A percentile compares a stretch with the other conserved stretches of the same genome.
These are phyloP conservation scores for Chaetomiaceae sp. DNA, from an alignment of 2,329 filamentous ascomycete genomes.

Conservation along the genomic window DNA sequence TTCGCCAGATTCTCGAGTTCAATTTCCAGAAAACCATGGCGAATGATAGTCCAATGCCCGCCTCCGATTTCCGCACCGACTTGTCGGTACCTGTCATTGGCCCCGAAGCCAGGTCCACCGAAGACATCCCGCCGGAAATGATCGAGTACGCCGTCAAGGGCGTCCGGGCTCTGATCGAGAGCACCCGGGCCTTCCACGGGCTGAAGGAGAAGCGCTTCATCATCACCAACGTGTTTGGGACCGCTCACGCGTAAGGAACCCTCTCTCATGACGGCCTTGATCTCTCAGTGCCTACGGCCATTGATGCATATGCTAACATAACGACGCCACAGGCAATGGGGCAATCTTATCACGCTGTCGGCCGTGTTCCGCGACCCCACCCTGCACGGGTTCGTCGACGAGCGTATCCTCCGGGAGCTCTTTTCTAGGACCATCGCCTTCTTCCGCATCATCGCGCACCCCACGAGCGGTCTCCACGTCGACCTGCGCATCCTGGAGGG, in stretches of 20 bases:
- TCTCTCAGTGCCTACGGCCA: background rate
- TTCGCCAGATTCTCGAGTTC: slow-evolving; percentile 50
- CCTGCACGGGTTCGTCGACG: slow-evolving; percentile 53
- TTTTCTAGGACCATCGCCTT: slow-evolving; percentile 72
- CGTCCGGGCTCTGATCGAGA: slow-evolving; percentile 70
- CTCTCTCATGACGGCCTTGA: background rate
- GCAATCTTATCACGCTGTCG: slow-evolving; percentile 85
- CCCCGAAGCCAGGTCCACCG: background rate
- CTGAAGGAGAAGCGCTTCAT: slow-evolving; percentile 62
- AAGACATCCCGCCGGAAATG: slow-evolving; percentile 36
- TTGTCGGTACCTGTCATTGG: slow-evolving; percentile 9
- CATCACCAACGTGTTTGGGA: slow-evolving; percentile 94
- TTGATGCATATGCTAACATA: background rate
- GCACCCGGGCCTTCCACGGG: slow-evolving; percentile 73
- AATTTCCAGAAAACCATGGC: slow-evolving; percentile 30
- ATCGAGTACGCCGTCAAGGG: slow-evolving; percentile 54
- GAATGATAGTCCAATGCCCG: slow-evolving; percentile 17
- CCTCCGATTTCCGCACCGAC: slow-evolving; percentile 16
- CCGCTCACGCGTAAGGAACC: slow-evolving; percentile 77
- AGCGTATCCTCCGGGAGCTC: slow-evolving; percentile 50
- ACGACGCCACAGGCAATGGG: slow-evolving; percentile 64
- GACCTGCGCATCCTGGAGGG: slow-evolving; percentile 69
- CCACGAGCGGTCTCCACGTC: slow-evolving; percentile 66
- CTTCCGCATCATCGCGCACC: slow-evolving; percentile 61
- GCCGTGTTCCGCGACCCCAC: slow-evolving; percentile 66